Evolutionary conservation across 371 early-diverging fungal genomes (phyloP), one percentile per base, ranked within the genome.

Genomic region (Haplosporangium sp.): DNA sequence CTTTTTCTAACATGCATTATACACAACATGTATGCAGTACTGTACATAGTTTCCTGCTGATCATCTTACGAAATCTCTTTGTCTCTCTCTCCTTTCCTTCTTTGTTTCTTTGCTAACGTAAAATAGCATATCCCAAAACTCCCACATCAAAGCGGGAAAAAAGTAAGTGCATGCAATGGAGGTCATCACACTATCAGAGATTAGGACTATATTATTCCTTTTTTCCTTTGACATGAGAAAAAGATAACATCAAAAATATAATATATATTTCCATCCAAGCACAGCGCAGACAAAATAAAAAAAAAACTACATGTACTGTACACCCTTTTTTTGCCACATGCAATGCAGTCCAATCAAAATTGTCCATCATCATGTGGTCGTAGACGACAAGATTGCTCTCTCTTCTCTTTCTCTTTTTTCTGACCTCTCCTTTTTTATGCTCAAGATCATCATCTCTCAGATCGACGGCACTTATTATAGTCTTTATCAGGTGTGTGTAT

Each of bases 341-440:
- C 15, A 13, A 4, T 8, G 5, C 55, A 62, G 42, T 20, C 71
- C 71, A 70, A 70, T 70, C 64, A 70, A 40, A 70, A 50, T 8
- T 47, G 55, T 50, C 34, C n/a, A 34, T 62, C 66, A 61, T 72
- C 72, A 72, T 72, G 72, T 72, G 72, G 66, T 44, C 19, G 50
- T 8, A 64, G 47, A 45, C 20, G 58, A 45, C 19, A 56, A 55
- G 40, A 45, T 19, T 37, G 13, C 13, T 10, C 38, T 11, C 47
- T 47, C n/a, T 13, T 20, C 5, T 27, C 58, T 10, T 27, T 10
- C 38, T 11, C 47, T 47, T 35, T 13, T 20, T 15, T 27, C 58
- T 4, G 58, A 8, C 40, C 57, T 27, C 15, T 9, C 19, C 8
- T 37, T 20, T 27, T 27, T 9, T 20, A n/a, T 59, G 59, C 59